phyloP scores from a whole-genome alignment of 306 rosid species.

The Medicago arabica region DNA sequence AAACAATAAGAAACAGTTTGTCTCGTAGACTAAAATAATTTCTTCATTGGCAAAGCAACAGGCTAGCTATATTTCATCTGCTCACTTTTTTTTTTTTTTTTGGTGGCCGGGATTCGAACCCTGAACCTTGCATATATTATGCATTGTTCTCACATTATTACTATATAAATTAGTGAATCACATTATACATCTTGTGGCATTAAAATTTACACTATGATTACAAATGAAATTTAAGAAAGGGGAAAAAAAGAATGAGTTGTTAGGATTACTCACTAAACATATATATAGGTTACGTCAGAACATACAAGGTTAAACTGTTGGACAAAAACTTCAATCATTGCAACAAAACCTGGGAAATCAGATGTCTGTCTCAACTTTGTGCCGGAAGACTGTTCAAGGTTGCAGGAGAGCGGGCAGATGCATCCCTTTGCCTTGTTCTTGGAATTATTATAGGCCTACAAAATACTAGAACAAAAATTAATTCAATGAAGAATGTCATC shows the following conservation, averaged over 20 bases:
- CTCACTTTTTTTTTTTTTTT: too few relatives aligned
- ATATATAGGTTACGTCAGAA: slow-evolving; percentile 22
- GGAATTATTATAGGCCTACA: slow-evolving; percentile 71
- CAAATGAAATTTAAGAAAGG: slow-evolving; percentile 14
- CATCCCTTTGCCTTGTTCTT: slow-evolving; percentile 54
- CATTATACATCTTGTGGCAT: slow-evolving; percentile 30
- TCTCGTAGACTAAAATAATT: neutral
- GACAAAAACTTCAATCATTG: slow-evolving; percentile 32
- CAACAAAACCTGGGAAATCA: slow-evolving; percentile 16
- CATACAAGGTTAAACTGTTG: slow-evolving; percentile 17
- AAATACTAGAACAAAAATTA: slow-evolving; percentile 61
- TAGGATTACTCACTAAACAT: slow-evolving; percentile 33
- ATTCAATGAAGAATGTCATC: slow-evolving; percentile 53
- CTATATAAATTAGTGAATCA: neutral
- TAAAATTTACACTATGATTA: slow-evolving; percentile 11
- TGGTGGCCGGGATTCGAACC: too few relatives aligned
- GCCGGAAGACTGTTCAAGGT: slow-evolving; percentile 24
- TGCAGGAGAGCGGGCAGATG: slow-evolving; percentile 41
- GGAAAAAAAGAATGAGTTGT: slow-evolving; percentile 7
- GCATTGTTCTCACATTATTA: neutral
- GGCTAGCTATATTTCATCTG: neutral
- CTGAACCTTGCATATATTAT: too few relatives aligned
- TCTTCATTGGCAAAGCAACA: neutral
- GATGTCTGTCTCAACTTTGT: slow-evolving; percentile 34
- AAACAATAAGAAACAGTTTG: neutral